Percentiles rank a stretch among this genome's conserved stretches.
Evolutionary conservation across 2,329 filamentous ascomycete species (phyloP).

Genomic region (Penicillium sp.): DNA sequence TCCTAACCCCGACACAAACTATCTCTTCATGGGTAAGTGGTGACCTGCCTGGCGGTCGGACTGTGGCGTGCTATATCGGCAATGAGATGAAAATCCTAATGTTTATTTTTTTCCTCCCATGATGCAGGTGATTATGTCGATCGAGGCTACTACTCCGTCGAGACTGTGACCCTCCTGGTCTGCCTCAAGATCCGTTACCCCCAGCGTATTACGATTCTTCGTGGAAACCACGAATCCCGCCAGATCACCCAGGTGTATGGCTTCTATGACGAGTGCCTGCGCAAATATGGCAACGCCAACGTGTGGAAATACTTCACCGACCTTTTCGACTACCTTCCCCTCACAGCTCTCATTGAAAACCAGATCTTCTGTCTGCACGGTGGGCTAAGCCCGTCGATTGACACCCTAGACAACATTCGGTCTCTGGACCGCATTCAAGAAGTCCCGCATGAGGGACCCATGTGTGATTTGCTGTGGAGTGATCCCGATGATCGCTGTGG

Average conservation of each 20-base stretch:
- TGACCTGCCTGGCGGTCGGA: constrained; percentile 14
- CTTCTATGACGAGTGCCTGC: constrained; percentile 98
- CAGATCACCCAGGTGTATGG: constrained; percentile 99
- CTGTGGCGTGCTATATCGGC: background rate
- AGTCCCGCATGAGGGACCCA: constrained; percentile 95
- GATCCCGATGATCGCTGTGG: constrained; percentile 96
- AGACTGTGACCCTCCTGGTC: constrained; percentile 94
- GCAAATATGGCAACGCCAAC: constrained; percentile 98
- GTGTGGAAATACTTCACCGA: constrained; percentile 99
- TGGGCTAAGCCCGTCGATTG: constrained; percentile 91
- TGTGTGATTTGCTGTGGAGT: constrained; percentile 97
- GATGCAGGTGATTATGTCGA: constrained; percentile 92
- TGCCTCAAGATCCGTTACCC: constrained; percentile 98
- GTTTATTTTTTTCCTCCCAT: constrained; percentile 4
- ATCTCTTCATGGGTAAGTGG: constrained; percentile 91
- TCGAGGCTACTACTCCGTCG: constrained; percentile 97
- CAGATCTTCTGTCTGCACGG: constrained; percentile 99
- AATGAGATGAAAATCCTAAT: constrained; percentile 3
- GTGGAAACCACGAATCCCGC: constrained; percentile 97
- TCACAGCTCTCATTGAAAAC: constrained; percentile 97
- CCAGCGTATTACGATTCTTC: constrained; percentile 94
- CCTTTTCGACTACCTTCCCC: constrained; percentile 95
- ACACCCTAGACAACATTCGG: constrained; percentile 92
- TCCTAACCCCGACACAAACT: constrained; percentile 97
- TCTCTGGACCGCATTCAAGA: constrained; percentile 96